Evolutionary conservation across 2,329 filamentous ascomycete species (phyloP).

Genomic region (Ophidiomyces ophidiicola): DNA sequence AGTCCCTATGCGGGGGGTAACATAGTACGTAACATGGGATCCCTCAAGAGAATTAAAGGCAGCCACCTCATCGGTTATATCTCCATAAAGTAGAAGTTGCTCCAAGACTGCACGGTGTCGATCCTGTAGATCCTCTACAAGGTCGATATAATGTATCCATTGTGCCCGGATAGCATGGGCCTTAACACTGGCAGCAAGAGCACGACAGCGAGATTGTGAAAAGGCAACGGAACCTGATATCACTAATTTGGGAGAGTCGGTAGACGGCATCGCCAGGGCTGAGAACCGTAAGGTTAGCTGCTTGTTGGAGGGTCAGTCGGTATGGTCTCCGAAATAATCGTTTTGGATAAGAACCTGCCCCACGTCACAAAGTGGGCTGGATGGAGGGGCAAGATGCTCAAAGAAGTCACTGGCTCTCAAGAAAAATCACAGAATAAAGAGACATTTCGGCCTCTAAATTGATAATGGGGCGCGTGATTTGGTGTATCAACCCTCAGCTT

Average conservation of each 20-base stretch:
- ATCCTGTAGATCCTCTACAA: slow-evolving; percentile 38
- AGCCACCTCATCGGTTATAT: slow-evolving; percentile 38
- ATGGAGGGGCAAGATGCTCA: slow-evolving; percentile 5
- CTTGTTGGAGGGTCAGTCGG: not conserved
- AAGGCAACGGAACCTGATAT: slow-evolving; percentile 35
- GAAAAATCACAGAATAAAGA: too few relatives aligned
- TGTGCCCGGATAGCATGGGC: slow-evolving; percentile 35
- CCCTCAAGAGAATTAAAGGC: slow-evolving; percentile 38
- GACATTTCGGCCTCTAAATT: too few relatives aligned
- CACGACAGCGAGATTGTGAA: slow-evolving; percentile 35
- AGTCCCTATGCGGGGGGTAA: slow-evolving; percentile 66
- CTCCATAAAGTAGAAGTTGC: slow-evolving; percentile 50
- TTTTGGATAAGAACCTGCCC: slow-evolving; percentile 6
- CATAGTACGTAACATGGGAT: slow-evolving; percentile 50
- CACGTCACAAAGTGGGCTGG: slow-evolving; percentile 4
- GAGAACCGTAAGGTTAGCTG: not conserved
- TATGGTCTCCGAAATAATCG: not conserved
- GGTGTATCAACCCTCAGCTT: too few relatives aligned
- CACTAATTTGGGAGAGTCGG: slow-evolving; percentile 25
- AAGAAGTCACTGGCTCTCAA: too few relatives aligned
- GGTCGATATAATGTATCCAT: slow-evolving; percentile 53
- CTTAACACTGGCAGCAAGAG: slow-evolving; percentile 33
- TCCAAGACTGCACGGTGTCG: slow-evolving; percentile 42
- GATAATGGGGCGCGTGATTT: too few relatives aligned
- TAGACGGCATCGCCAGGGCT: slow-evolving; percentile 23